Conservation (phyloP, 1,284 basidiomycete genomes). For the Cystobasidium sp. region DNA sequence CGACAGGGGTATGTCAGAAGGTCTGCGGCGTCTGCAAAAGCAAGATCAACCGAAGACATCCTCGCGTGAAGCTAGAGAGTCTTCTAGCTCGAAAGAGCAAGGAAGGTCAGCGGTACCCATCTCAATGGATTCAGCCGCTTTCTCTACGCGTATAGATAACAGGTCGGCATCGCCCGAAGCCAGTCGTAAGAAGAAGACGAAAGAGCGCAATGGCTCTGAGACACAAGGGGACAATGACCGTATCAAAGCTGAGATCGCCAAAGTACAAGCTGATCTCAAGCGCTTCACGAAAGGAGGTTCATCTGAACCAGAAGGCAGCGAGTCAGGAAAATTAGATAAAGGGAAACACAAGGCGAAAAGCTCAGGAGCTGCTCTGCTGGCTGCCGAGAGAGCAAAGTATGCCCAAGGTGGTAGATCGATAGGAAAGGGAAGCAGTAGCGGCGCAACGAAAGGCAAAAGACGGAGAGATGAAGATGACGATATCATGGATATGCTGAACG, state of each 20-base stretch:
- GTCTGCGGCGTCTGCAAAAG: background rate
- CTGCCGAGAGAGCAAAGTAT: conserved; percentile 53
- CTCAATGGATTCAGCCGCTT: conserved; percentile 32
- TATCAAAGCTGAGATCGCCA: conserved; percentile 77
- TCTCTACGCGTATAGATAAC: conserved; percentile 18
- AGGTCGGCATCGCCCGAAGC: conserved; percentile 3
- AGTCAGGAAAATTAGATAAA: conserved; percentile 35
- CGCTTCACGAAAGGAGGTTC: conserved; percentile 44
- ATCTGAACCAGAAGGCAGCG: conserved; percentile 40
- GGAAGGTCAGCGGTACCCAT: background rate
- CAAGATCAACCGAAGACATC: background rate
- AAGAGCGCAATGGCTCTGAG: background rate
- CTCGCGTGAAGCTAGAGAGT: background rate
- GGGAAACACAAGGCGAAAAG: conserved; percentile 45
- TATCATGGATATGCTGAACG: conserved; percentile 44
- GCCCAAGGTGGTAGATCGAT: conserved; percentile 24
- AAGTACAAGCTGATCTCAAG: conserved; percentile 80
- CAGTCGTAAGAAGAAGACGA: conserved; percentile 15
- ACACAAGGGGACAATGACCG: conserved; percentile 61
- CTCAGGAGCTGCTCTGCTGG: conserved; percentile 48
- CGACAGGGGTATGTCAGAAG: conserved; percentile 47
- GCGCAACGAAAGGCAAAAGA: conserved; percentile 45
- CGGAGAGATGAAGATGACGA: conserved; percentile 47
- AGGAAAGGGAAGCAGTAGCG: conserved; percentile 11
- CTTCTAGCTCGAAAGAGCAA: background rate